Evolutionary conservation across 768 basidiomycete species (phyloP).

Genomic region (Mycena haematopus): DNA sequence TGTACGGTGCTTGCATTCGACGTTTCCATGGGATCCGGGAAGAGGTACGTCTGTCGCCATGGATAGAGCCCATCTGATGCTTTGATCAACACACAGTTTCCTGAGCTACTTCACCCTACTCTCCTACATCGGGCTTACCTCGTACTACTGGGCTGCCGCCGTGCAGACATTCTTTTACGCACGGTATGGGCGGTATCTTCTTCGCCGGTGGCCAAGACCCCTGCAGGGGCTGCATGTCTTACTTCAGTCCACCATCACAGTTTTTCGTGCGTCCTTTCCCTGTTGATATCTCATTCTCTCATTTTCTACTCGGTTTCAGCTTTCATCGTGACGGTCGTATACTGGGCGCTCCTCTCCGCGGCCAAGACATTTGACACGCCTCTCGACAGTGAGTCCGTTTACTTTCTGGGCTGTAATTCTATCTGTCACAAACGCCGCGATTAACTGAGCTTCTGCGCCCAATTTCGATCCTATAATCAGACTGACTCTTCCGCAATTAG

Average conservation of each 20-base stretch:
- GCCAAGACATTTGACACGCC: constrained; percentile 46
- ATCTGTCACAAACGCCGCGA: not conserved
- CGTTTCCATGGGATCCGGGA: constrained; percentile 37
- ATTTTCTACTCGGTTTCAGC: constrained; percentile 43
- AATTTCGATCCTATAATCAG: not conserved
- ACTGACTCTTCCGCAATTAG: constrained; percentile 37
- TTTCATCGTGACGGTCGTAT: constrained; percentile 67
- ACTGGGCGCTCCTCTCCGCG: constrained; percentile 60
- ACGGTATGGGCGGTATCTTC: constrained; percentile 49
- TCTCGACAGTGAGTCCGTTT: constrained; percentile 44
- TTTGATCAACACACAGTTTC: not conserved
- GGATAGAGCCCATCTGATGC: not conserved
- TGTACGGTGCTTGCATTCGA: constrained; percentile 47
- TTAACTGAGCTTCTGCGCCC: not conserved
- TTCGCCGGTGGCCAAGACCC: constrained; percentile 63
- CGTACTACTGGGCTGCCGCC: constrained; percentile 67
- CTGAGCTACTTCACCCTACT: constrained; percentile 70
- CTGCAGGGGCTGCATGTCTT: constrained; percentile 65
- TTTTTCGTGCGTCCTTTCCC: constrained; percentile 57
- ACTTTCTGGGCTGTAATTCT: not conserved
- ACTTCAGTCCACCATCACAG: constrained; percentile 55
- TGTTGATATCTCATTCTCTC: not conserved
- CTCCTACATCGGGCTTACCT: constrained; percentile 63
- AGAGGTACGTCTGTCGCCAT: constrained; percentile 35
- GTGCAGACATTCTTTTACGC: constrained; percentile 59